phyloP scores from a whole-genome alignment of 441 rosid species.

The Eruca vesicaria region DNA sequence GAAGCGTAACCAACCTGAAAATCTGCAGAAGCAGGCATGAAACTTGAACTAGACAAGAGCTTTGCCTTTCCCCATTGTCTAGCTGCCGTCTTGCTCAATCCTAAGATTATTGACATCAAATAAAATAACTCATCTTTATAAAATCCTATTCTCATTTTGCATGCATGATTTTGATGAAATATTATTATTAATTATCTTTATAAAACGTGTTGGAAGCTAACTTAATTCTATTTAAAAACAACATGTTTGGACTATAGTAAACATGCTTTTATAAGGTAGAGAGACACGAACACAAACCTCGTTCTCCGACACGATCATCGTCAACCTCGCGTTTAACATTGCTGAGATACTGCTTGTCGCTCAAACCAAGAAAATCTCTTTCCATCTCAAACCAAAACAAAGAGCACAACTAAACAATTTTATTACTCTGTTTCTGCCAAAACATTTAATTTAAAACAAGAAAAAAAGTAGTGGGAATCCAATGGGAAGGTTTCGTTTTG shows the following conservation, averaged over 20 bases:
- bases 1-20: constrained; percentile 21
- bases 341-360: constrained; percentile 44
- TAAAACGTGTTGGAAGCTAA: neutral
- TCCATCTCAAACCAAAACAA: constrained; percentile 51
- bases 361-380: constrained; percentile 82
- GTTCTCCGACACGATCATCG: constrained; percentile 48
- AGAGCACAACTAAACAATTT: neutral
- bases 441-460: neutral
- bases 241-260: neutral
- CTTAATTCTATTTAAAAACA: constrained; percentile 5
- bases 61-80: constrained; percentile 18
- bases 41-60: constrained; percentile 15
- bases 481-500: constrained; percentile 30
- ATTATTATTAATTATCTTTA: neutral
- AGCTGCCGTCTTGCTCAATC: constrained; percentile 20
- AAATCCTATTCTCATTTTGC: constrained; percentile 33
- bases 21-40: constrained; percentile 24
- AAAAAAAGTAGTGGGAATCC: constrained; percentile 9
- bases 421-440: neutral
- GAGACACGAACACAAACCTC: constrained; percentile 34
- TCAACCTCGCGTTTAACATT: constrained; percentile 53
- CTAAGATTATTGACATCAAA: constrained; percentile 3
- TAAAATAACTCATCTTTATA: constrained; percentile 16
- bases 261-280: neutral
- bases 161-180: neutral